Conservation (phyloP, 352 stramenopile genomes). For the Pseudoperonospora humuli region DNA sequence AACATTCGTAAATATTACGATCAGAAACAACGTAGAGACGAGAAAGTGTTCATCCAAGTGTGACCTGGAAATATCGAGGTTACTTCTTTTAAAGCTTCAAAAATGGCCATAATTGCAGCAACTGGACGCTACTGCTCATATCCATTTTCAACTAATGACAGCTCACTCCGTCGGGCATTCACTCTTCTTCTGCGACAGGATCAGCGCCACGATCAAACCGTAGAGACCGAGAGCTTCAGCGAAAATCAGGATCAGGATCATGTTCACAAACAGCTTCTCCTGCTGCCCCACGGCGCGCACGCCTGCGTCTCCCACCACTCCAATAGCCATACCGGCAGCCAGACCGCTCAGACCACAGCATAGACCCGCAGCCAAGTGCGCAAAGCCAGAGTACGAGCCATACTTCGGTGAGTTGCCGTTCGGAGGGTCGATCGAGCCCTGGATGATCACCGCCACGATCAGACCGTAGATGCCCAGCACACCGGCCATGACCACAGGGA, state of each 20-base stretch:
- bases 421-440: constrained; percentile 85
- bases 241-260: constrained; percentile 99
- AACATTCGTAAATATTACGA: no score
- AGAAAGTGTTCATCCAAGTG: no score
- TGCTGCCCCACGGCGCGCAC: constrained; percentile 95
- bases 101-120: no score
- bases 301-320: constrained; percentile 93
- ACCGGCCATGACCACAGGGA: constrained; percentile 98
- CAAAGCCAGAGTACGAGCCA: constrained; percentile 92
- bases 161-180: constrained; percentile 37
- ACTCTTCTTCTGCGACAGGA: constrained; percentile 80
- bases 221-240: constrained; percentile 95
- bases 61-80: no score
- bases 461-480: constrained; percentile 95
- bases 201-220: constrained; percentile 93
- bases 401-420: constrained; percentile 71
- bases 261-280: constrained; percentile 97
- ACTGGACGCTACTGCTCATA: constrained; percentile 21
- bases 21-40: no score
- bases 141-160: not conserved
- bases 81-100: no score
- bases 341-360: constrained; percentile 92
- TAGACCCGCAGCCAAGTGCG: constrained; percentile 90
- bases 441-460: constrained; percentile 93
- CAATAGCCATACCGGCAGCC: constrained; percentile 92